A percentile compares a stretch with the other conserved stretches of the same genome.
Conservation (phyloP, 768 basidiomycete genomes). For the Mycena rebaudengoi region DNA sequence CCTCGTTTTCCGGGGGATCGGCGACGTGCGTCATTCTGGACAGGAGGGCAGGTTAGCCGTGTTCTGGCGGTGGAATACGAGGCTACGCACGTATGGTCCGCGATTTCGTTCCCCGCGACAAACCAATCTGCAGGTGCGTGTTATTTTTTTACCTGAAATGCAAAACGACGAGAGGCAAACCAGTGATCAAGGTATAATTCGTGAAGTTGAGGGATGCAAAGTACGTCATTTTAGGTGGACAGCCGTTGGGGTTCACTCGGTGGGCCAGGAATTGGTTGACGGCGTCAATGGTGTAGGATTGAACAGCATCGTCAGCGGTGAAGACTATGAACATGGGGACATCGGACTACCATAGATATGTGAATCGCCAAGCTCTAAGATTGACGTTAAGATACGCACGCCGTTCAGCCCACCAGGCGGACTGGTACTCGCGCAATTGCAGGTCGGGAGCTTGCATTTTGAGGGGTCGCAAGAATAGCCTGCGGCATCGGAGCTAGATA, state of each 20-base stretch:
- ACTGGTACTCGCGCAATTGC: slow-evolving; percentile 58
- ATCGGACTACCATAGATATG: slow-evolving; percentile 36
- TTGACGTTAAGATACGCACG: slow-evolving; percentile 35
- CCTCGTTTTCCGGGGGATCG: slow-evolving; percentile 65
- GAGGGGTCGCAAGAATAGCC: slow-evolving; percentile 60
- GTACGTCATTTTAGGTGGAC: slow-evolving; percentile 78
- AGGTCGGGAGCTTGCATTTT: slow-evolving; percentile 58
- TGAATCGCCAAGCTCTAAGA: not conserved
- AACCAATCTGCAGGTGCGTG: slow-evolving; percentile 6
- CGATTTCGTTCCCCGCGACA: slow-evolving; percentile 77
- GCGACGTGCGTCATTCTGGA: slow-evolving; percentile 86
- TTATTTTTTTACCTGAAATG: not conserved
- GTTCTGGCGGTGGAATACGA: slow-evolving; percentile 5
- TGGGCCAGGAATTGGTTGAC: slow-evolving; percentile 81
- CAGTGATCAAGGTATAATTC: slow-evolving; percentile 78
- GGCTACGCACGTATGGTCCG: slow-evolving; percentile 73
- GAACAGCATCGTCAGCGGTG: slow-evolving; percentile 68
- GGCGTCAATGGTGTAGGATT: slow-evolving; percentile 78
- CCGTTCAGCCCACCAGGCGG: slow-evolving; percentile 60
- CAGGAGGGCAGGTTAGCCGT: slow-evolving; percentile 50
- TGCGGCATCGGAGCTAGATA: slow-evolving; percentile 48
- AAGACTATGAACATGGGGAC: slow-evolving; percentile 57
- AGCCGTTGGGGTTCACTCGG: slow-evolving; percentile 81
- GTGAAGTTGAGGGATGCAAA: slow-evolving; percentile 77
- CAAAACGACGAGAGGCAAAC: slow-evolving; percentile 33